phyloP scores from a whole-genome alignment of 2,329 filamentous ascomycete species.

The Penicillium sp. region DNA sequence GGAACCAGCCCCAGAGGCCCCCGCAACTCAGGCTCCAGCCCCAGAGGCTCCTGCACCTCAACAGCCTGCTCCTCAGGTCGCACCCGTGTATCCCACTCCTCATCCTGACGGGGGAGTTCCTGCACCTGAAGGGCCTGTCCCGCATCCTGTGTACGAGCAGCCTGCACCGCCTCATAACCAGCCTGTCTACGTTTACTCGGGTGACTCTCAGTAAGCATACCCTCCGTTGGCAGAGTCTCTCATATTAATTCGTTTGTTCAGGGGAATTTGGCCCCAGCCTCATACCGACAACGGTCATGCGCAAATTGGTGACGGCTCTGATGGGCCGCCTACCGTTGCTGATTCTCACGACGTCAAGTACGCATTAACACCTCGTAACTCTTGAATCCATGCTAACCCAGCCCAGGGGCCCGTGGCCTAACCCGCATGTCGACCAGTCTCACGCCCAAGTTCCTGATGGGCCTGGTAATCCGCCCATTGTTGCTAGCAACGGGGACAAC shows the following conservation, averaged over 20 bases:
- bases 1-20: background rate
- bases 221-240: background rate
- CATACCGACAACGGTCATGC: conserved; percentile 9
- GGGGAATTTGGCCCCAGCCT: conserved; percentile 14
- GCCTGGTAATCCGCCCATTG: conserved; percentile 11
- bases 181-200: conserved; percentile 9
- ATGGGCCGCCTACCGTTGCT: conserved; percentile 5
- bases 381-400: background rate
- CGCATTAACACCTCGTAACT: background rate
- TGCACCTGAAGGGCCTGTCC: background rate
- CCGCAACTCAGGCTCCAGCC: background rate
- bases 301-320: conserved; percentile 13
- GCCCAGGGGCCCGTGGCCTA: conserved; percentile 11
- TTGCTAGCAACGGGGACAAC: conserved; percentile 7
- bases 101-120: conserved; percentile 4
- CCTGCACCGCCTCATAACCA: conserved; percentile 5
- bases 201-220: conserved; percentile 9
- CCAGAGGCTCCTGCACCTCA: conserved; percentile 3
- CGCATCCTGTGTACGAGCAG: conserved; percentile 3
- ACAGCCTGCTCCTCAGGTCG: conserved; percentile 1
- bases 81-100: background rate
- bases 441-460: conserved; percentile 12
- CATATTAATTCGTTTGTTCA: background rate
- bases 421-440: conserved; percentile 12
- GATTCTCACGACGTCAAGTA: conserved; percentile 8